Conservation (phyloP, 352 stramenopile species). For the Pythium sp. region DNA sequence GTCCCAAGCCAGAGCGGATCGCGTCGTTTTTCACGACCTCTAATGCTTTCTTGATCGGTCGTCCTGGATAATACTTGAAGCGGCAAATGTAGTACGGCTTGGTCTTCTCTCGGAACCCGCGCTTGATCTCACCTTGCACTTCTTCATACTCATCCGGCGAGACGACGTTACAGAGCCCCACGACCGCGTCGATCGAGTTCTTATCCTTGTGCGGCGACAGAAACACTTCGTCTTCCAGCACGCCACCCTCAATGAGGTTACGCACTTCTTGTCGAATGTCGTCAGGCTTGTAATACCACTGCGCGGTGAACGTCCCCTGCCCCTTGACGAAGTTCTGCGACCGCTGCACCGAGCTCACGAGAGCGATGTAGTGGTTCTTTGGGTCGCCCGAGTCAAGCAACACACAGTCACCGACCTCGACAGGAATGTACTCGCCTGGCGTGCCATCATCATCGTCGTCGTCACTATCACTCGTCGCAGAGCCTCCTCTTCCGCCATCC, state of each 20-base stretch:
- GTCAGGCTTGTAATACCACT: slow-evolving; percentile 86
- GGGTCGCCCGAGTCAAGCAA: slow-evolving; percentile 70
- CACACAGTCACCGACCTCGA: slow-evolving; percentile 77
- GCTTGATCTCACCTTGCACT: slow-evolving; percentile 67
- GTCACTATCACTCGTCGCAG: slow-evolving; percentile 24
- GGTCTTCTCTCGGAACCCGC: slow-evolving; percentile 64
- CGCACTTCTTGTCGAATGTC: slow-evolving; percentile 68
- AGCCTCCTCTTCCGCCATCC: not conserved
- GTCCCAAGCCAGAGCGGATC: slow-evolving; percentile 60
- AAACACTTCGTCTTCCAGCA: slow-evolving; percentile 76
- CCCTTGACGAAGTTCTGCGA: slow-evolving; percentile 44
- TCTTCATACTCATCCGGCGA: slow-evolving; percentile 69
- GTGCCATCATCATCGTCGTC: slow-evolving; percentile 52
- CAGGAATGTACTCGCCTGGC: slow-evolving; percentile 52
- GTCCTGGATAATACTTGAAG: slow-evolving; percentile 79
- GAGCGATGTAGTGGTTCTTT: slow-evolving; percentile 64
- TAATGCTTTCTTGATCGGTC: slow-evolving; percentile 62
- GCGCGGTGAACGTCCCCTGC: slow-evolving; percentile 61
- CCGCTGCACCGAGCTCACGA: slow-evolving; percentile 71
- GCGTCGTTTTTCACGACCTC: slow-evolving; percentile 66
- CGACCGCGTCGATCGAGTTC: slow-evolving; percentile 77
- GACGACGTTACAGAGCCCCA: slow-evolving; percentile 76
- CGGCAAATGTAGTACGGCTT: slow-evolving; percentile 71
- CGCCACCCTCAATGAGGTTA: slow-evolving; percentile 49
- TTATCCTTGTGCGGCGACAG: slow-evolving; percentile 82